Evolutionary conservation across 2,329 filamentous ascomycete genomes (phyloP), one percentile per base, ranked within the genome.

Genomic region (Arthrobotrys musiformis): DNA sequence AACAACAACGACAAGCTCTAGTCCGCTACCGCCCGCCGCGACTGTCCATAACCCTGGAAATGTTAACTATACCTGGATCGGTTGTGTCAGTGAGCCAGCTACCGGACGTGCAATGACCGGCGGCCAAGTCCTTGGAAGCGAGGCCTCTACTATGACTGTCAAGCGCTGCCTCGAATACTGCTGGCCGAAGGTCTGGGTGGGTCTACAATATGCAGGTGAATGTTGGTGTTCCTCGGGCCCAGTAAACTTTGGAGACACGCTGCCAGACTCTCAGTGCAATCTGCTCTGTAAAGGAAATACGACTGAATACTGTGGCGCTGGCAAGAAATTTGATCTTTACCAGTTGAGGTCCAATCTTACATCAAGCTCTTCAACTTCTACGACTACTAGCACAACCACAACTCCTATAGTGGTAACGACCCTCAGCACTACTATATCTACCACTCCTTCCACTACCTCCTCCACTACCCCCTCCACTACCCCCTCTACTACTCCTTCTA

Each of bases 1-100:
- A 11, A 42, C 62, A 6, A 48, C 70, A 1, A 63, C 63, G 4
- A 64, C 78, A 11, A 70, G 74, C 9, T 70, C 79, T n/a, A 46
- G 73, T 8, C 22, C 62, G 15, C 62, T 78, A 24, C 77, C 76
- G 11, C 78, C 81, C 52, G 81, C 76, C 17, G 77, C 79, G 15
- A 79, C 81, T 1, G 67, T 81, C 17, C 80, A 77, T n/a, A 54
- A 60, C 19, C 66, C 73, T 22, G 81, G 80, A 35, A 82, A 82
- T 48, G 69, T 46, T 30, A 81, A 82, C 67, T 83, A 81, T 61
- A 81, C 80, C 17, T 81, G 82, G 67, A 79, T 81, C 62, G 73
- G 73, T 5, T 77, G 73, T 48, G 58, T 66, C 7, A 37, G 40
- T 24, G 73, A 77, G 26, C 73, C 73, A 9, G 50, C 42, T 19